Percentiles rank a stretch among this genome's conserved stretches.
phyloP scores from a whole-genome alignment of 768 basidiomycete genomes.

The Xanthoconium purpureum region DNA sequence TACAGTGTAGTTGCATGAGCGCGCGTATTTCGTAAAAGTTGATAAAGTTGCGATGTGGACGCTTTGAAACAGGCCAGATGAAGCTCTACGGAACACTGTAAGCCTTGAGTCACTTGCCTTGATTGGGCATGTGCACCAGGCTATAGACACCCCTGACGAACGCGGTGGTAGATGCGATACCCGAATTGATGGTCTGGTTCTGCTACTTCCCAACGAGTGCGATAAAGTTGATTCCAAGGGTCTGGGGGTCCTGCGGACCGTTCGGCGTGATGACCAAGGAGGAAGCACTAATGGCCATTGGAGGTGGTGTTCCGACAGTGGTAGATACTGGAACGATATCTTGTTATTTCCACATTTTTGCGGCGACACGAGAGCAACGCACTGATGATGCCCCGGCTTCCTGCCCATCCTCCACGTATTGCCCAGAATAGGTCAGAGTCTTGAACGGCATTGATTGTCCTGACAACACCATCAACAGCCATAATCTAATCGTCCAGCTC shows the following conservation, averaged over 20 bases:
- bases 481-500: slow-evolving; percentile 29
- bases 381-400: slow-evolving; percentile 46
- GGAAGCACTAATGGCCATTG: slow-evolving; percentile 3
- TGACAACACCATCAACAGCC: slow-evolving; percentile 37
- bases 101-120: not conserved
- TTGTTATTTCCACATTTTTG: not conserved
- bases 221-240: slow-evolving; percentile 10
- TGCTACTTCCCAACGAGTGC: slow-evolving; percentile 17
- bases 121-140: not conserved
- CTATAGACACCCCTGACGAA: not conserved
- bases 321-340: slow-evolving; percentile 4
- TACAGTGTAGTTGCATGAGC: not conserved
- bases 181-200: slow-evolving; percentile 4
- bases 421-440: slow-evolving; percentile 53
- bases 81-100: too few relatives aligned
- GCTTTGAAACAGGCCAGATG: too few relatives aligned
- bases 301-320: slow-evolving; percentile 11
- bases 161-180: not conserved
- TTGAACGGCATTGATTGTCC: slow-evolving; percentile 38
- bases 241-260: slow-evolving; percentile 5
- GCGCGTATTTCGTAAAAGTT: too few relatives aligned
- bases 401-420: slow-evolving; percentile 49
- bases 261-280: slow-evolving; percentile 10
- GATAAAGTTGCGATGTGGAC: too few relatives aligned
- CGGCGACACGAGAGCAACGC: not conserved